phyloP scores from a whole-genome alignment of 2,329 filamentous ascomycete genomes.

The Trichophyton simii region DNA sequence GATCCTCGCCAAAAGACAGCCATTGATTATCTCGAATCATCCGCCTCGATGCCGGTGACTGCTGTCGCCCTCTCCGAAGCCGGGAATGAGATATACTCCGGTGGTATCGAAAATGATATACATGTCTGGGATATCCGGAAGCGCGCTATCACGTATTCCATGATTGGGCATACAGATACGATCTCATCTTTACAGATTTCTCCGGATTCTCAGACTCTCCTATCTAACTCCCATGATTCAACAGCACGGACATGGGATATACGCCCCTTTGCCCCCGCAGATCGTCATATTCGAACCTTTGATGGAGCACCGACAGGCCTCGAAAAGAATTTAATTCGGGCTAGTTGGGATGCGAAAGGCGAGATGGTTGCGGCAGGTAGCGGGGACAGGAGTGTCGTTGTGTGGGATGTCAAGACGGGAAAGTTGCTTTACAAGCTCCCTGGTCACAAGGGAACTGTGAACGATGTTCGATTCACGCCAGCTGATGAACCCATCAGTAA shows the following conservation, averaged over 20 bases:
- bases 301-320: slow-evolving; percentile 80
- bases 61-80: slow-evolving; percentile 84
- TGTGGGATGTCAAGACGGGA: slow-evolving; percentile 81
- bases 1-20: slow-evolving; percentile 85
- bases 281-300: slow-evolving; percentile 74
- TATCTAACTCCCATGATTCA: slow-evolving; percentile 88
- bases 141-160: slow-evolving; percentile 72
- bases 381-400: slow-evolving; percentile 77
- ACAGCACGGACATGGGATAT: slow-evolving; percentile 95
- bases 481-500: slow-evolving; percentile 75
- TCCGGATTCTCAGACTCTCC: slow-evolving; percentile 76
- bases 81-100: slow-evolving; percentile 88
- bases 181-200: slow-evolving; percentile 84
- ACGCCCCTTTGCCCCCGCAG: slow-evolving; percentile 78
- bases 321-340: slow-evolving; percentile 82
- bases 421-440: slow-evolving; percentile 91
- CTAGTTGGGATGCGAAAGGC: slow-evolving; percentile 78
- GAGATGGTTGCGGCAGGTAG: slow-evolving; percentile 81
- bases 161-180: slow-evolving; percentile 83
- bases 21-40: slow-evolving; percentile 61
- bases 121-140: slow-evolving; percentile 95
- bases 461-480: slow-evolving; percentile 84
- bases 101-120: slow-evolving; percentile 93
- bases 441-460: slow-evolving; percentile 88
- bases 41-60: slow-evolving; percentile 79